Base-by-base conservation (phyloP, 805 yeast species). In the Blastobotrys peoriensis region DNA sequence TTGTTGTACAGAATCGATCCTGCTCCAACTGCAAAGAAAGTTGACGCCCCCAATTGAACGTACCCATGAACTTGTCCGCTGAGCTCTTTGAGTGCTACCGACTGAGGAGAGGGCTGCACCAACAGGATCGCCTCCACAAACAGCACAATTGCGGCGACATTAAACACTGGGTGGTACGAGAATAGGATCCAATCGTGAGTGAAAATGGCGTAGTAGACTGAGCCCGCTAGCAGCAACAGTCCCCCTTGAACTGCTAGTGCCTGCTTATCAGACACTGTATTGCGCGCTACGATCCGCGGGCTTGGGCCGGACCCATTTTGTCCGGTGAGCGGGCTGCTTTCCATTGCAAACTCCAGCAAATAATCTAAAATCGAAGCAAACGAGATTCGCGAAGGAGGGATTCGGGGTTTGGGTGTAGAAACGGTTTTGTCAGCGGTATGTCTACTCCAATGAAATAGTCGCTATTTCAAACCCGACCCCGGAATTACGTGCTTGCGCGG, bases 11-110 rank as follows among this genome's bases (percentile, higher is more conserved):
- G 45, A 21, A 59, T 57, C 19, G 47, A 42, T n/a, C 47, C 43
- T n/a, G 45, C 42, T 2, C 59, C 60, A 15, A 34, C 36, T 2
- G 46, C 21, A 45, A 54, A 55, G 23, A 48, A 41, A 21, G 41
- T 23, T 3, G 48, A 49, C 3, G 47, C 44, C 21, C 51, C 21
- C 2, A 50, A 18, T 45, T 57, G 59, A 36, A 58, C 41, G 3
- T 51, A 28, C 10, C 63, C 63, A 40, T 59, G 63, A 16, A 59
- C 28, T 10, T 51, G 44, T 8, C 59, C 61, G 5, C 59, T 54
- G 4, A 52, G 39, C 28, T 42, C 41, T 36, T 59, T 59, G 41
- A 56, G 55, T 18, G 34, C 51, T 0, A 54, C 44, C 3, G 55
- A 43, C 9, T 49, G 37, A 1, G 58, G 57, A 5, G 48, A 30